Percentiles rank a stretch among this genome's conserved stretches.
Evolutionary conservation across 169 alveolate species (phyloP).

Genomic region (Plasmodium gaboni): DNA sequence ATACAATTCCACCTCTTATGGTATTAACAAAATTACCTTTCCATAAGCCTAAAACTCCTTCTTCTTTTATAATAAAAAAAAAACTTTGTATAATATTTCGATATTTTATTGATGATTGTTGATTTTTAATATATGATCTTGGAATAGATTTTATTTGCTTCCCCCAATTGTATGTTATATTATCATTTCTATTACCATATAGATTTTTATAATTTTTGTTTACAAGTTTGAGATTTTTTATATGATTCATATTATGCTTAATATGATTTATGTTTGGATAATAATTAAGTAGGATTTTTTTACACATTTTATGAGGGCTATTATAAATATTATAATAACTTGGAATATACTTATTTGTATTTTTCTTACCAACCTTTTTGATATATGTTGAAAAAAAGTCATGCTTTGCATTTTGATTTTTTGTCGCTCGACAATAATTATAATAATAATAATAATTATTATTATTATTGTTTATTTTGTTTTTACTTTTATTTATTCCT

Average conservation of each 20-base stretch:
- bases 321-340: conserved; percentile 4
- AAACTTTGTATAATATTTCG: conserved; percentile 82
- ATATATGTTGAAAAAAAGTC: not conserved
- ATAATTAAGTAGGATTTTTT: conserved; percentile 23
- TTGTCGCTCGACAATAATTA: too few relatives aligned
- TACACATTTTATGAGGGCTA: conserved; percentile 33
- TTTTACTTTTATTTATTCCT: conserved; percentile 29
- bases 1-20: conserved; percentile 87
- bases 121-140: too few relatives aligned
- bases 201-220: conserved; percentile 7
- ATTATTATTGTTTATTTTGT: not conserved
- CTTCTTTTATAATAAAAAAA: conserved; percentile 85
- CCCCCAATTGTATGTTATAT: conserved; percentile 2
- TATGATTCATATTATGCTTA: conserved; percentile 21
- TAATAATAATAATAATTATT: too few relatives aligned
- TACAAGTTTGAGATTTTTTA: too few relatives aligned
- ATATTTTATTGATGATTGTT: conserved; percentile 71
- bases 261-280: conserved; percentile 4
- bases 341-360: not conserved
- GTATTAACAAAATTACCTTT: conserved; percentile 89
- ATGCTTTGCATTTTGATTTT: too few relatives aligned
- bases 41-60: conserved; percentile 90
- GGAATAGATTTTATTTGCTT: too few relatives aligned
- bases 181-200: conserved; percentile 3
- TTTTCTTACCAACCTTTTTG: not conserved